Evolutionary conservation across 345 rosid species (phyloP).

Genomic region (Lumnitzera littorea): DNA sequence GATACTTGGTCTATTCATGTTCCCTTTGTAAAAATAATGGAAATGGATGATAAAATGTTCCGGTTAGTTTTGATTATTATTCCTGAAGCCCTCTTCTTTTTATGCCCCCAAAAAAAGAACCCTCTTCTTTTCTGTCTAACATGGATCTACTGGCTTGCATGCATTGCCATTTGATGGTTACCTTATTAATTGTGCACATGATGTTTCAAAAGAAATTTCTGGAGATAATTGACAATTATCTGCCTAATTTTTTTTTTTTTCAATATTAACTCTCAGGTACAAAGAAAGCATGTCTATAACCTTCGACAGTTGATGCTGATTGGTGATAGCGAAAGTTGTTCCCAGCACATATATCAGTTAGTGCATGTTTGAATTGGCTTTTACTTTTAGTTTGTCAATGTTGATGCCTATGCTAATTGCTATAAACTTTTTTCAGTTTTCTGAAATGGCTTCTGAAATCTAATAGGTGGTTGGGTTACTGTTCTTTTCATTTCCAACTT

Average conservation of each 20-base stretch:
- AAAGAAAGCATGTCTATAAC: conserved; percentile 92
- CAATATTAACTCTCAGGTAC: conserved; percentile 48
- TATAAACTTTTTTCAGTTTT: no score
- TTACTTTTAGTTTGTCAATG: neutral
- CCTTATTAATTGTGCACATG: no score
- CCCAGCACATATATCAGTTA: conserved; percentile 79
- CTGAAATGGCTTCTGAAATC: no score
- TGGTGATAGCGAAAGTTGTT: conserved; percentile 80
- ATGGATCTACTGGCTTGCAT: neutral
- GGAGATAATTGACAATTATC: neutral
- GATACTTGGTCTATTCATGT: no score
- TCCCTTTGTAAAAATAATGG: no score
- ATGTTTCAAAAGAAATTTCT: no score
- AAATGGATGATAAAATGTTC: neutral
- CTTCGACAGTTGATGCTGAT: conserved; percentile 76
- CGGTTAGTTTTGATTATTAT: neutral
- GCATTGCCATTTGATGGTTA: no score
- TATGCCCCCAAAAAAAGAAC: no score
- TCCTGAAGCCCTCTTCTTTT: no score
- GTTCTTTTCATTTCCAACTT: no score
- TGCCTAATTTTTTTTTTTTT: neutral
- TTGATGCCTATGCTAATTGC: neutral
- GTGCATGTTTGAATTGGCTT: conserved; percentile 10
- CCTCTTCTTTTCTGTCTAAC: no score
- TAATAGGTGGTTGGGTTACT: no score